Conservation (phyloP, 2,329 filamentous ascomycete species). For the Aspergillus udagawae region DNA sequence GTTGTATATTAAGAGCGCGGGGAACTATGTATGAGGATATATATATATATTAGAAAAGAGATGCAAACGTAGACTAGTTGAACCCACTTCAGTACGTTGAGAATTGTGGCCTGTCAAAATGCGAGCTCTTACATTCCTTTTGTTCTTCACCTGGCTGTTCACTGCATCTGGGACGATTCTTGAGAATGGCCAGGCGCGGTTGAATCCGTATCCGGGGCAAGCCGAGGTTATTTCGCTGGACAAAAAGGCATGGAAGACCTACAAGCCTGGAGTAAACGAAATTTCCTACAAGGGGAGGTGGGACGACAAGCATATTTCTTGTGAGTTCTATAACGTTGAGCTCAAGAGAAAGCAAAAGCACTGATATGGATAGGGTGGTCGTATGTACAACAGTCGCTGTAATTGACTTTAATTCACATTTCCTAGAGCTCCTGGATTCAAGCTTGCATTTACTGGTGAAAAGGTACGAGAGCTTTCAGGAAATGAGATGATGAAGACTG, state of each 20-base stretch:
- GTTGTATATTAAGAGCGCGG: not conserved
- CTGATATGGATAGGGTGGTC: constrained; percentile 45
- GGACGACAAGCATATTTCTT: constrained; percentile 57
- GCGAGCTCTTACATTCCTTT: not conserved
- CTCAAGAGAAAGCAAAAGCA: not conserved
- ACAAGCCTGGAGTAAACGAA: constrained; percentile 49
- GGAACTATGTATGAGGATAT: not conserved
- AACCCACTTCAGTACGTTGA: not conserved
- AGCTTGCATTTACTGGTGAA: constrained; percentile 53
- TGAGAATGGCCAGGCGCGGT: constrained; percentile 40
- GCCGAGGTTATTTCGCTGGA: constrained; percentile 23
- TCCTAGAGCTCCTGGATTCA: constrained; percentile 46
- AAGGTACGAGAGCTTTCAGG: constrained; percentile 25
- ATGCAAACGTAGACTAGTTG: no score
- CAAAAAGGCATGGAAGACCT: constrained; percentile 43
- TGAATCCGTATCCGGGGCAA: constrained; percentile 37
- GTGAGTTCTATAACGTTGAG: constrained; percentile 18
- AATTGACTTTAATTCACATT: not conserved
- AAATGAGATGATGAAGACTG: not conserved
- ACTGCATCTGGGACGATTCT: constrained; percentile 34
- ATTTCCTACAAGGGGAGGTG: constrained; percentile 60
- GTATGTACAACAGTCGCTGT: constrained; percentile 34
- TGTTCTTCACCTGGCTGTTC: constrained; percentile 4
- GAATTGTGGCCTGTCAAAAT: not conserved
- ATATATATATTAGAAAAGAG: not conserved